Conservation (phyloP, 1,284 basidiomycete species). For the Stereum hirsutum region DNA sequence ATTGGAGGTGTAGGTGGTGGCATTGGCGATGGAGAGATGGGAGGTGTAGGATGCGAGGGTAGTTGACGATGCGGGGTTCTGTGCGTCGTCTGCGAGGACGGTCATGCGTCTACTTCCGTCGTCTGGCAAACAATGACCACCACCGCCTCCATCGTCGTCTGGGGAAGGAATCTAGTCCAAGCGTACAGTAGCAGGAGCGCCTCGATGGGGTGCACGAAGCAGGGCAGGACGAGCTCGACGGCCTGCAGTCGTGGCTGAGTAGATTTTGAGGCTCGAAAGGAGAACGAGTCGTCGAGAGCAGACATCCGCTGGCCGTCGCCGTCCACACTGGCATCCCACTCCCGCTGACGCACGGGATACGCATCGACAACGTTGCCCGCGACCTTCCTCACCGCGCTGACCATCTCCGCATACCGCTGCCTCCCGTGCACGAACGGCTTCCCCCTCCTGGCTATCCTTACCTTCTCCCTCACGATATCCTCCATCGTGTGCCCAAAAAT, state of each 20-base stretch:
- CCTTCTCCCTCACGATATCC: slow-evolving; percentile 80
- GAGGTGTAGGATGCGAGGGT: slow-evolving; percentile 70
- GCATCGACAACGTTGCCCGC: slow-evolving; percentile 34
- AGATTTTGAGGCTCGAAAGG: slow-evolving; percentile 18
- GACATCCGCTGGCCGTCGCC: too few relatives aligned
- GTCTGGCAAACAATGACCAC: too few relatives aligned
- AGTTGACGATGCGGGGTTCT: slow-evolving; percentile 82
- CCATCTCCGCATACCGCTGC: slow-evolving; percentile 53
- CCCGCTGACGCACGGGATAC: slow-evolving; percentile 19
- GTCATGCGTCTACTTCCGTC: slow-evolving; percentile 17
- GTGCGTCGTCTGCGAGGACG: slow-evolving; percentile 88
- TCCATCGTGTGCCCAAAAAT: slow-evolving; percentile 76
- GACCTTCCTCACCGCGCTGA: slow-evolving; percentile 26
- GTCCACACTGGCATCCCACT: slow-evolving; percentile 28
- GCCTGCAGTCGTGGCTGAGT: slow-evolving; percentile 32
- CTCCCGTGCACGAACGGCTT: slow-evolving; percentile 70
- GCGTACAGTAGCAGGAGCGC: slow-evolving; percentile 56
- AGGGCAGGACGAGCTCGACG: slow-evolving; percentile 31
- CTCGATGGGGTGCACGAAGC: slow-evolving; percentile 30
- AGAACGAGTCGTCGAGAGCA: background rate
- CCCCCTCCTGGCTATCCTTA: slow-evolving; percentile 65
- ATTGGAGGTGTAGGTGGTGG: background rate
- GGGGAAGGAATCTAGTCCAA: slow-evolving; percentile 16
- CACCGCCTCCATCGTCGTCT: too few relatives aligned
- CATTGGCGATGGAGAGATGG: slow-evolving; percentile 23